Conservation (phyloP, 2,329 filamentous ascomycete genomes). For the Dryadomyces quercivorus region DNA sequence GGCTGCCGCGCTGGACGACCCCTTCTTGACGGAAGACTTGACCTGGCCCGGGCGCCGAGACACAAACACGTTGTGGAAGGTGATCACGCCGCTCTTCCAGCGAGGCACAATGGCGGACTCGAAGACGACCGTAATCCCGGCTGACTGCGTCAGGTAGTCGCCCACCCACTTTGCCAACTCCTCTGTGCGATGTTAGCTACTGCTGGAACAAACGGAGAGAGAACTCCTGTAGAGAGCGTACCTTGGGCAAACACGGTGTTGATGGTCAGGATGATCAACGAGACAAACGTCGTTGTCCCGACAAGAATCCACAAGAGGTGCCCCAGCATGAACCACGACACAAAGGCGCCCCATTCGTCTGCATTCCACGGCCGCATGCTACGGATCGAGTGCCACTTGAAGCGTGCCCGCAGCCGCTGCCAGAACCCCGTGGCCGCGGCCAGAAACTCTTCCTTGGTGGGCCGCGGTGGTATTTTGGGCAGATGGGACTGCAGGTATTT, state of each 20-base stretch:
- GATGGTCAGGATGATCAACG: slow-evolving; percentile 75
- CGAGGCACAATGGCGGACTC: slow-evolving; percentile 95
- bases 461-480: slow-evolving; percentile 70
- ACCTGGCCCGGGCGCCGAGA: slow-evolving; percentile 78
- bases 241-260: slow-evolving; percentile 95
- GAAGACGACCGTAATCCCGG: slow-evolving; percentile 87
- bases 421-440: slow-evolving; percentile 88
- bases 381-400: slow-evolving; percentile 96
- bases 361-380: slow-evolving; percentile 89
- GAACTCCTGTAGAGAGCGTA: slow-evolving; percentile 26
- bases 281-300: slow-evolving; percentile 95
- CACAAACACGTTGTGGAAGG: slow-evolving; percentile 92
- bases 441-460: slow-evolving; percentile 85
- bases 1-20: slow-evolving; percentile 75
- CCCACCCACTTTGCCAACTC: slow-evolving; percentile 87
- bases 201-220: background rate
- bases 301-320: slow-evolving; percentile 94
- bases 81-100: slow-evolving; percentile 91
- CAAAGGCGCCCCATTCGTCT: slow-evolving; percentile 91
- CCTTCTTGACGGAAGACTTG: slow-evolving; percentile 77
- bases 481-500: slow-evolving; percentile 45
- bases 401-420: slow-evolving; percentile 77
- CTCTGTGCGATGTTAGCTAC: slow-evolving; percentile 38
- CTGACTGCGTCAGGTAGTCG: slow-evolving; percentile 89
- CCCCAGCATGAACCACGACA: slow-evolving; percentile 88